Evolutionary conservation across 1,284 basidiomycete genomes (phyloP).

Genomic region (Rhodotorula glutinis): DNA sequence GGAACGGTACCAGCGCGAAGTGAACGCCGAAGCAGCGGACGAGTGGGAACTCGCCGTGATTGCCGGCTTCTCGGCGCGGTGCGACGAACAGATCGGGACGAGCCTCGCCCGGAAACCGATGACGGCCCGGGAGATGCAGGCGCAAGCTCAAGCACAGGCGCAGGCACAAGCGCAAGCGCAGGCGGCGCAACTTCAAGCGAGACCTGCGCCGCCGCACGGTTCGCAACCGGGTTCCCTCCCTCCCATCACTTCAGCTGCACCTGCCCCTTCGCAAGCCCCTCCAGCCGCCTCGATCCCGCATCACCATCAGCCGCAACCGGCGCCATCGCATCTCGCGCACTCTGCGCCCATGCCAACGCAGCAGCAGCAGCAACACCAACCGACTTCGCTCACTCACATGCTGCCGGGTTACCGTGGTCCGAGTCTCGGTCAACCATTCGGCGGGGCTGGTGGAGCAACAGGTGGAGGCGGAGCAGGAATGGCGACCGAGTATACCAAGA

Average conservation of each 20-base stretch:
- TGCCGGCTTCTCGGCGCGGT: constrained; percentile 32
- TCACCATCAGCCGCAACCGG: not conserved
- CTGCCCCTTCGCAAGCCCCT: too few species aligned
- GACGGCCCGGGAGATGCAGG: constrained; percentile 24
- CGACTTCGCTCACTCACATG: not conserved
- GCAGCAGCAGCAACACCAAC: not conserved
- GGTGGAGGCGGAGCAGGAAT: not conserved
- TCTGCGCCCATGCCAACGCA: not conserved
- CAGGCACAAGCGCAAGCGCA: constrained; percentile 7
- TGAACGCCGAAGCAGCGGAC: constrained; percentile 21
- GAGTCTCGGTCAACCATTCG: too few species aligned
- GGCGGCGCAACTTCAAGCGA: not conserved
- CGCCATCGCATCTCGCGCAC: not conserved
- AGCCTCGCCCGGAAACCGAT: constrained; percentile 20
- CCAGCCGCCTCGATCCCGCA: too few species aligned
- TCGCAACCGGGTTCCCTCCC: too few species aligned
- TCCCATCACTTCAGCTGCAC: too few species aligned
- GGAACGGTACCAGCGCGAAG: constrained; percentile 22
- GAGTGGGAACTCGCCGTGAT: constrained; percentile 36
- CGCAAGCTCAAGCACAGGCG: constrained; percentile 10
- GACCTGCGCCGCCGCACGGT: too few species aligned
- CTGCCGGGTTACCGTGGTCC: too few species aligned
- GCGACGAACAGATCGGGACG: constrained; percentile 28
- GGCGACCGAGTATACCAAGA: not conserved
- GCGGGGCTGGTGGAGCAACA: too few species aligned